Base-by-base conservation (phyloP, 345 rosid genomes). In the Boechera retrofracta region DNA sequence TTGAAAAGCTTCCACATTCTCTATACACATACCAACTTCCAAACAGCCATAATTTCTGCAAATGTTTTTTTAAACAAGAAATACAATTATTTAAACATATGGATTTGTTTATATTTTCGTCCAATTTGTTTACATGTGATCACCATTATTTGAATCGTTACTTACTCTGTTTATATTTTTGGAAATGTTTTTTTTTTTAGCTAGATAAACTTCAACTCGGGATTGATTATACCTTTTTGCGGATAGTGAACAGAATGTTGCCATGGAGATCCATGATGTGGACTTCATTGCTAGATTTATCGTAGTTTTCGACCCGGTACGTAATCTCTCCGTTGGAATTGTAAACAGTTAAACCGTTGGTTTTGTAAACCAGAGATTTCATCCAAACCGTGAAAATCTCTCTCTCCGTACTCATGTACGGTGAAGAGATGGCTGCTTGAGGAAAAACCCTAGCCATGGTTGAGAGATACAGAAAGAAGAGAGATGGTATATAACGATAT, bases 341-440 rank as follows among this genome's bases (percentile, higher is more conserved):
- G 48, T 67, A 89, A 71, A 87, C 89, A 4, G 93, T 89, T 86
- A 87, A 87, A 31, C 93, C 93, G 51, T 89, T 85, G 52, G 81
- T 77, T 52, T 85, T 85, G 81, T 83, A 82, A 69, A 89, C 84
- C 16, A 89, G 71, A 26, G 93, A 89, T 70, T 87, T 89, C 93
- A 89, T 89, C 93, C 93, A 89, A 48, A 89, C 59, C 36, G 93
- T 89, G 75, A 84, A 89, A 15, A 73, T 82, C 75, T 87, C 88
- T 73, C 78, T 73, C 56, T 73, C 78, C 66, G 84, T 51, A 61
- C 82, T 74, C 63, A 76, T 70, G 61, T 62, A 75, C 42, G 79
- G 32, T 36, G 71, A 60, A 60, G 79, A 76, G 11, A 79, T 31
- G 32, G 77, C 72, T 42, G 63, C 68, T 47, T 83, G 76, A 72